These are phyloP conservation scores for Colletotrichum cordylinicola DNA, from an alignment of 2,329 filamentous ascomycete species.

Conservation along the genomic window DNA sequence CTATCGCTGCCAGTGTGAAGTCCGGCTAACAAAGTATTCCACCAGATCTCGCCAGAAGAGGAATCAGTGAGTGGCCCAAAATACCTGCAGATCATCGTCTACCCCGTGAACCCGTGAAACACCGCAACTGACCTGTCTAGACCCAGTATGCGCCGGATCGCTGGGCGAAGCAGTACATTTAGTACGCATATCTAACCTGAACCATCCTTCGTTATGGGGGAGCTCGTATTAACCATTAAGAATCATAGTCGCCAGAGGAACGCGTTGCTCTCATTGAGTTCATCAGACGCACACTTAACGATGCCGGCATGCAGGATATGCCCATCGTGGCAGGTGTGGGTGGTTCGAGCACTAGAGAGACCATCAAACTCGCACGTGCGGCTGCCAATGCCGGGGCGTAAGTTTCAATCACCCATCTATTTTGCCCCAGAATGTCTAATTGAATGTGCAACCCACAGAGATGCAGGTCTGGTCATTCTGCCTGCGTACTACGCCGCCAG, in stretches of 20 bases:
- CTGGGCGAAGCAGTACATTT: background rate
- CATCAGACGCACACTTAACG: background rate
- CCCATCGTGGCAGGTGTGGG: background rate
- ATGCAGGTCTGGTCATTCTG: background rate
- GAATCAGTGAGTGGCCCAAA: background rate
- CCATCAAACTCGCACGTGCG: background rate
- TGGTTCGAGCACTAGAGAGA: background rate
- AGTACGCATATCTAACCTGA: background rate
- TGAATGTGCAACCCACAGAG: background rate
- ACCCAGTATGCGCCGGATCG: background rate
- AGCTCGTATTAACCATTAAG: background rate
- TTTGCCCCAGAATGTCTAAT: background rate
- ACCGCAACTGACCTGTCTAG: background rate
- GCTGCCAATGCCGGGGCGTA: background rate
- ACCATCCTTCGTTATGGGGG: background rate
- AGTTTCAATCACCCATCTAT: background rate
- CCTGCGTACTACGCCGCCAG: background rate
- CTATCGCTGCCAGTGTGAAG: background rate
- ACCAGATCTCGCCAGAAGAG: background rate
- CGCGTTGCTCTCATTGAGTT: background rate
- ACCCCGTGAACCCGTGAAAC: background rate
- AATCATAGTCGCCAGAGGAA: background rate
- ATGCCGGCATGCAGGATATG: background rate
- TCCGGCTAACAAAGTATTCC: background rate
- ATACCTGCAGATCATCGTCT: background rate